Conservation (phyloP, 768 basidiomycete species). For the Podaxis carcinomalis region DNA sequence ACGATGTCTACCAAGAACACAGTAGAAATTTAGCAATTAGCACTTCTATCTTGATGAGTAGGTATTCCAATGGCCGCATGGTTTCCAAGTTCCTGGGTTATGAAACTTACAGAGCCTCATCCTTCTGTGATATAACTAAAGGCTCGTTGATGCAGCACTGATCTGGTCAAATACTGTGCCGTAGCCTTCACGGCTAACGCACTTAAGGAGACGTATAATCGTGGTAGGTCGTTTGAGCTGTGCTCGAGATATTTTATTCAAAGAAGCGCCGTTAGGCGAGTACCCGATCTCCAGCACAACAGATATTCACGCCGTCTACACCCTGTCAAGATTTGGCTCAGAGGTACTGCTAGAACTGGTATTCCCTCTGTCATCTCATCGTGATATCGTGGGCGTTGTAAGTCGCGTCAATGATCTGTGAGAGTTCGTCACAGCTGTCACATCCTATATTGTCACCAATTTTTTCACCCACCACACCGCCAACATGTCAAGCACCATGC, state of each 20-base stretch:
- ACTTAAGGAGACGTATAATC: slow-evolving; percentile 72
- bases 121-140: too few species aligned
- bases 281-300: slow-evolving; percentile 52
- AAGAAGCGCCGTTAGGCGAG: slow-evolving; percentile 30
- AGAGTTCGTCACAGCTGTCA: not conserved
- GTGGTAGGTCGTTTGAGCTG: slow-evolving; percentile 34
- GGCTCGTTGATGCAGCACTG: too few species aligned
- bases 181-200: not conserved
- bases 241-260: not conserved
- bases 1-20: too few species aligned
- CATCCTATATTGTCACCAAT: not conserved
- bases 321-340: slow-evolving; percentile 82
- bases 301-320: slow-evolving; percentile 81
- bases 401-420: slow-evolving; percentile 15
- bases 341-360: slow-evolving; percentile 73
- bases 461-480: not conserved
- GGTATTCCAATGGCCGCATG: too few species aligned
- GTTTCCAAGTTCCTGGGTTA: too few species aligned
- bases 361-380: slow-evolving; percentile 66
- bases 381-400: slow-evolving; percentile 68
- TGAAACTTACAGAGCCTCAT: too few species aligned
- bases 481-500: slow-evolving; percentile 13
- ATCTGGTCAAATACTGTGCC: too few species aligned
- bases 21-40: too few species aligned
- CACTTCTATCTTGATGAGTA: too few species aligned